Percentiles rank a stretch among this genome's conserved stretches.
Evolutionary conservation across 1,284 basidiomycete species (phyloP).

Genomic region (Leccinum huronense): DNA sequence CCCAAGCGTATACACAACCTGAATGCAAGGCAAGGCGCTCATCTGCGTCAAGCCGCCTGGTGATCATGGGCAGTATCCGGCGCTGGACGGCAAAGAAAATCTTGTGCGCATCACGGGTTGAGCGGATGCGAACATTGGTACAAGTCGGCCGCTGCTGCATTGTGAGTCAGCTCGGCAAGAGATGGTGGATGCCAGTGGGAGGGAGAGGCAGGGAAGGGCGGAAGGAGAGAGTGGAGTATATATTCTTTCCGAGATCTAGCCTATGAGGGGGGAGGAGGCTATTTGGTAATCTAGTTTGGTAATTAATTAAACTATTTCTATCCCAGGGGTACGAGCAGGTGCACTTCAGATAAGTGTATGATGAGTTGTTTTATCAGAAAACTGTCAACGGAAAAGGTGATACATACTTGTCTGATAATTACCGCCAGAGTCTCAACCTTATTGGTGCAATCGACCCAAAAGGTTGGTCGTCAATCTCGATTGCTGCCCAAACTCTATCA

Average conservation of each 20-base stretch:
- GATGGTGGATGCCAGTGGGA: constrained; percentile 6
- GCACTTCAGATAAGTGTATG: constrained; percentile 7
- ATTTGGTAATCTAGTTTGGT: constrained; percentile 35
- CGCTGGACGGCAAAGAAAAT: constrained; percentile 73
- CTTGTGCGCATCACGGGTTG: constrained; percentile 73
- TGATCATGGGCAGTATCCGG: constrained; percentile 68
- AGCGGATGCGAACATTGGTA: constrained; percentile 67
- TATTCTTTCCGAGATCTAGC: constrained; percentile 36
- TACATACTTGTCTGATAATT: constrained; percentile 26
- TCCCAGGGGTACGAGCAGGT: constrained; percentile 17
- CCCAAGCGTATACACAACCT: constrained; percentile 83
- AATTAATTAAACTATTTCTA: constrained; percentile 43
- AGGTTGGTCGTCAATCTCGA: constrained; percentile 41
- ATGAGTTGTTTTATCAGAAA: constrained; percentile 25
- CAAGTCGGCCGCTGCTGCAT: constrained; percentile 71
- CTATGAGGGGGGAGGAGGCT: constrained; percentile 20
- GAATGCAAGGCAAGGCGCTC: constrained; percentile 61
- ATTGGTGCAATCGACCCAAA: constrained; percentile 40
- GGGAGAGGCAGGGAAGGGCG: constrained; percentile 5
- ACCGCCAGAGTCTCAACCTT: constrained; percentile 34
- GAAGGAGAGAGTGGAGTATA: constrained; percentile 28
- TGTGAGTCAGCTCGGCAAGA: neutral
- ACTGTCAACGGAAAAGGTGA: constrained; percentile 26
- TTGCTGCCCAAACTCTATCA: constrained; percentile 39
- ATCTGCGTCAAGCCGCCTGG: constrained; percentile 73